Conservation (phyloP, 306 rosid genomes). For the Fragaria ananassa region DNA sequence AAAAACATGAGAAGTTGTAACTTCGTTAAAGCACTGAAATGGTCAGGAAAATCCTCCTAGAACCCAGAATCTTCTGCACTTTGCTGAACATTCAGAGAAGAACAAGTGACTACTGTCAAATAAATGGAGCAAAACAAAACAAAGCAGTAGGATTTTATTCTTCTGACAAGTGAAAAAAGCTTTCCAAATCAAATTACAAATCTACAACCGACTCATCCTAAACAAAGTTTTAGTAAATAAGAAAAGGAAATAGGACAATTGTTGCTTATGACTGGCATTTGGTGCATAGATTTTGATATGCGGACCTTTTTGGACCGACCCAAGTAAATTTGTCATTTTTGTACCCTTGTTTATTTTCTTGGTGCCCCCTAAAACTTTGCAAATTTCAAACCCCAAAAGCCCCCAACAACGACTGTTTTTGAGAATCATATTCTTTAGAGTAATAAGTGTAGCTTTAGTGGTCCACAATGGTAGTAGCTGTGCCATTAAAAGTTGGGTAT, state of each 20-base stretch:
- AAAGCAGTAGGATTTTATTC: background rate
- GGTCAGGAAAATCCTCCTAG: background rate
- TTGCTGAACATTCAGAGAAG: background rate
- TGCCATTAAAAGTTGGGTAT: conserved; percentile 12
- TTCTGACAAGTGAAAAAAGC: background rate
- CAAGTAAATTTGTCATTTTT: background rate
- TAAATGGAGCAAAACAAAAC: background rate
- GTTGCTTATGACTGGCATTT: conserved; percentile 4
- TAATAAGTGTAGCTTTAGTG: background rate
- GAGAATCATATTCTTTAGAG: background rate
- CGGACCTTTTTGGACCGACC: conserved; percentile 1
- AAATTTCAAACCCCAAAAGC: background rate
- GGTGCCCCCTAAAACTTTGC: background rate
- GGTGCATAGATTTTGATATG: background rate
- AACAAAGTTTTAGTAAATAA: background rate
- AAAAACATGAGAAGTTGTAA: no score
- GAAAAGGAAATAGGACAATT: background rate
- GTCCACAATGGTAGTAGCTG: conserved; percentile 7
- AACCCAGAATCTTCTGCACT: background rate
- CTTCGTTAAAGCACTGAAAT: background rate
- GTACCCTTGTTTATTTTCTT: background rate
- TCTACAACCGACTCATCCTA: background rate
- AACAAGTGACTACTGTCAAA: background rate
- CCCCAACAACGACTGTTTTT: background rate
- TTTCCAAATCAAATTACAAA: background rate